Conservation (phyloP, 495 filamentous ascomycete genomes). For the Penicillium coffeae region DNA sequence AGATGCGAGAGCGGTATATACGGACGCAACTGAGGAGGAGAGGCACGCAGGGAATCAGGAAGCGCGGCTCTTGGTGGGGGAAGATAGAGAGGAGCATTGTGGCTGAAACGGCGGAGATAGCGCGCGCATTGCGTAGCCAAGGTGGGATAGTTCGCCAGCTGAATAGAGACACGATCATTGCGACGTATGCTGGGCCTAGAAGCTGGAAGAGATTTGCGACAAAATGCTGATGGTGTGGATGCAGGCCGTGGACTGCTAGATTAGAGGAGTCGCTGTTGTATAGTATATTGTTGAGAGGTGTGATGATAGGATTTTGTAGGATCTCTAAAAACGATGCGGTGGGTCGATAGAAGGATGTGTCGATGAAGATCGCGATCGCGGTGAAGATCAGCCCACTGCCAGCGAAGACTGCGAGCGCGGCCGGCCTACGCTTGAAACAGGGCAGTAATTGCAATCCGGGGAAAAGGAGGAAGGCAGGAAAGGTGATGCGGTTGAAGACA, state of each 20-base stretch:
- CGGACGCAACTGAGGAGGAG: slow-evolving; percentile 81
- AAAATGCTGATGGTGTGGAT: slow-evolving; percentile 88
- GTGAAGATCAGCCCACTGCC: slow-evolving; percentile 59
- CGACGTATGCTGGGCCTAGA: slow-evolving; percentile 77
- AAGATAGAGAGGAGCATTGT: slow-evolving; percentile 76
- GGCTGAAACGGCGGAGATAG: slow-evolving; percentile 75
- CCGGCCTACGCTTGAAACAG: slow-evolving; percentile 75
- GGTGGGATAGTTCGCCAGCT: slow-evolving; percentile 45
- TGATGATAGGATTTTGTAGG: slow-evolving; percentile 65
- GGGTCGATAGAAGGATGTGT: slow-evolving; percentile 76
- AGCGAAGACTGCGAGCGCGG: slow-evolving; percentile 59
- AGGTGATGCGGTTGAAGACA: slow-evolving; percentile 93
- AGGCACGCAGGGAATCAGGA: slow-evolving; percentile 82
- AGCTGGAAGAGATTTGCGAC: slow-evolving; percentile 82
- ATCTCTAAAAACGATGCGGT: slow-evolving; percentile 50
- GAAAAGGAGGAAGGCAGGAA: slow-evolving; percentile 83
- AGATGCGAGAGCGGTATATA: slow-evolving; percentile 60
- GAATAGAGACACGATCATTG: slow-evolving; percentile 56
- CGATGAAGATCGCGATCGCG: slow-evolving; percentile 68
- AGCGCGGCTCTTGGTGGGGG: slow-evolving; percentile 92
- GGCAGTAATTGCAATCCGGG: slow-evolving; percentile 78
- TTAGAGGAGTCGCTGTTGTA: slow-evolving; percentile 80
- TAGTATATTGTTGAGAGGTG: slow-evolving; percentile 83
- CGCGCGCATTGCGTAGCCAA: slow-evolving; percentile 48
- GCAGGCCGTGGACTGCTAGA: slow-evolving; percentile 83